phyloP scores from a whole-genome alignment of 2,329 filamentous ascomycete genomes.

The Teratosphaeria gauchensis region DNA sequence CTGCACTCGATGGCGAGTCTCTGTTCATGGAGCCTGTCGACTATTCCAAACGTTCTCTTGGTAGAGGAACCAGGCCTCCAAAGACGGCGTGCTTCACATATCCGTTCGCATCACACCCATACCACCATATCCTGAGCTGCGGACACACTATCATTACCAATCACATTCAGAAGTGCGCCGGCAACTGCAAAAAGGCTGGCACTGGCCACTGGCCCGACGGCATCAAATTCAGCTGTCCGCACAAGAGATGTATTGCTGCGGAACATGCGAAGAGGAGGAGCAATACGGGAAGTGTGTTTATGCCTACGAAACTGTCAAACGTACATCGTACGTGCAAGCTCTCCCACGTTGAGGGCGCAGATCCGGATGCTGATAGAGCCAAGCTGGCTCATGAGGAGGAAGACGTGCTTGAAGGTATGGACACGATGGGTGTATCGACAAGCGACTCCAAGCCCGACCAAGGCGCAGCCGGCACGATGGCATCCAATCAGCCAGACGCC shows the following conservation, averaged over 20 bases:
- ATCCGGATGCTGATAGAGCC: background rate
- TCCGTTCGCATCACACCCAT: background rate
- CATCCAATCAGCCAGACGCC: background rate
- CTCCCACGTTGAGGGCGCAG: background rate
- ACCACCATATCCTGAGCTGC: background rate
- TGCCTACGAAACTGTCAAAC: background rate
- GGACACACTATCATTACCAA: background rate
- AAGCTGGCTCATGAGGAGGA: background rate
- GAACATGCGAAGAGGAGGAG: background rate
- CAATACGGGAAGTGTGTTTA: background rate
- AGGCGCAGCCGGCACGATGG: background rate
- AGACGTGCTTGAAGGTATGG: background rate
- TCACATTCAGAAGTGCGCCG: background rate
- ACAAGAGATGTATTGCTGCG: background rate
- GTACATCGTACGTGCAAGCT: background rate
- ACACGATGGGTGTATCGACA: background rate
- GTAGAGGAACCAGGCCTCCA: background rate
- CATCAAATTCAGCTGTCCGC: background rate
- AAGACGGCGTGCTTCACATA: conserved; percentile 2
- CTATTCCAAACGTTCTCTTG: background rate
- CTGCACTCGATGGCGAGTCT: background rate
- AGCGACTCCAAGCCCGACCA: background rate
- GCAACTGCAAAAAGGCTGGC: background rate
- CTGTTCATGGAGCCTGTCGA: background rate
- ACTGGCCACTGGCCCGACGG: background rate